Evolutionary conservation across 2,329 filamentous ascomycete species (phyloP).

Genomic region (Exophiala oligosperma): DNA sequence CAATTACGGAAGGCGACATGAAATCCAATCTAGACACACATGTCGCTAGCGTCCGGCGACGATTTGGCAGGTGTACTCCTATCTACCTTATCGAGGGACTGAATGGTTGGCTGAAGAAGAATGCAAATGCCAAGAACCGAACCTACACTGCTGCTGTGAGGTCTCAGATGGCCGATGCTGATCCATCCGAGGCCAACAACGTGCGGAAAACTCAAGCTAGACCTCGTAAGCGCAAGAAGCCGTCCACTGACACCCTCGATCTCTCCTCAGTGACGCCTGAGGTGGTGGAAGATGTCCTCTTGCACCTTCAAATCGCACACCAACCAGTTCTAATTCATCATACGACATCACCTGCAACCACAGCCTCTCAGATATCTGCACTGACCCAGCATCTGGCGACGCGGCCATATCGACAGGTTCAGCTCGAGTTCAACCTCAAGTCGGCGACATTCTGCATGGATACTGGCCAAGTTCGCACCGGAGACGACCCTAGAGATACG

Average conservation of each 20-base stretch:
- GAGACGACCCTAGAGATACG: slow-evolving; percentile 61
- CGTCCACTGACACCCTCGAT: slow-evolving; percentile 37
- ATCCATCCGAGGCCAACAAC: slow-evolving; percentile 31
- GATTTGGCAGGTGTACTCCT: slow-evolving; percentile 55
- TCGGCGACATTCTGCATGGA: slow-evolving; percentile 74
- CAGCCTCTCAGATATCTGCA: slow-evolving; percentile 68
- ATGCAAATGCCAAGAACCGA: slow-evolving; percentile 65
- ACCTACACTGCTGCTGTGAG: slow-evolving; percentile 67
- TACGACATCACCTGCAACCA: slow-evolving; percentile 60
- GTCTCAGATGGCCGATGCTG: slow-evolving; percentile 40
- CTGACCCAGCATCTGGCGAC: slow-evolving; percentile 80
- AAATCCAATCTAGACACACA: slow-evolving; percentile 59
- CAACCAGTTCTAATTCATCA: slow-evolving; percentile 66
- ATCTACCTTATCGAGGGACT: slow-evolving; percentile 76
- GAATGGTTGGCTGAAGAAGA: slow-evolving; percentile 65
- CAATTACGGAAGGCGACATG: slow-evolving; percentile 34
- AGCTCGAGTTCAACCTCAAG: slow-evolving; percentile 50
- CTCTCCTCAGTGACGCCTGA: slow-evolving; percentile 64
- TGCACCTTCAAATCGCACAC: slow-evolving; percentile 69
- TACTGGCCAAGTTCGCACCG: slow-evolving; percentile 70
- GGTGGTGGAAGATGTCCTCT: slow-evolving; percentile 67
- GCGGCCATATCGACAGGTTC: slow-evolving; percentile 64
- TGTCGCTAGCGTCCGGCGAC: slow-evolving; percentile 54
- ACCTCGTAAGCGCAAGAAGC: slow-evolving; percentile 40
- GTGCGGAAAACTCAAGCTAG: slow-evolving; percentile 6